These are phyloP conservation scores for Microbotryum silenes-acaulis DNA, from an alignment of 1,284 basidiomycete species.

Conservation along the genomic window DNA sequence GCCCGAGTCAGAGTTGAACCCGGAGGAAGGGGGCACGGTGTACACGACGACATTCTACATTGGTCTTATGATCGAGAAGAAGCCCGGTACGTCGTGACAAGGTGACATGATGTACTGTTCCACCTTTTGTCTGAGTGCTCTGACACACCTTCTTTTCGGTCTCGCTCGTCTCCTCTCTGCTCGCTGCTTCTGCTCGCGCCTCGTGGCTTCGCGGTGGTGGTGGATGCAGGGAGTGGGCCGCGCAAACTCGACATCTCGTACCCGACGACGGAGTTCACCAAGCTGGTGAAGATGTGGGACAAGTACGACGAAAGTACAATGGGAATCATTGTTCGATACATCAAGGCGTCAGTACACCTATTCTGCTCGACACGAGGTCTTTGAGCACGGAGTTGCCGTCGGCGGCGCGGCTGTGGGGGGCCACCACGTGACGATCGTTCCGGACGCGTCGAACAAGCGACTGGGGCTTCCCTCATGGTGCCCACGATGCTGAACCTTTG, in stretches of 20 bases:
- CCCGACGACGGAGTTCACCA: conserved; percentile 92
- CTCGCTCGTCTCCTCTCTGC: conserved; percentile 7
- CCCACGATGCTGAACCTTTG: too few relatives aligned
- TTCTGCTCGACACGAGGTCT: not conserved
- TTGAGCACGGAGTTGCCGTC: too few relatives aligned
- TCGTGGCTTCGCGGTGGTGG: too few relatives aligned
- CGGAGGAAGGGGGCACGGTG: conserved; percentile 66
- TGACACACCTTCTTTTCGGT: not conserved
- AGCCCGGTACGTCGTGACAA: conserved; percentile 57
- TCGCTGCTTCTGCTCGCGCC: not conserved
- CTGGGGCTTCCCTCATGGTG: too few relatives aligned
- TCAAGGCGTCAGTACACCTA: conserved; percentile 63
- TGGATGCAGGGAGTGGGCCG: conserved; percentile 36
- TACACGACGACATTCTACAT: conserved; percentile 96
- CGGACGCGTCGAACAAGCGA: too few relatives aligned
- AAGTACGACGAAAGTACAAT: conserved; percentile 86
- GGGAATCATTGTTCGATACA: conserved; percentile 89
- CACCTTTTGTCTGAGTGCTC: too few relatives aligned
- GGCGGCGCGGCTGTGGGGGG: too few relatives aligned
- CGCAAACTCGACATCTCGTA: conserved; percentile 86
- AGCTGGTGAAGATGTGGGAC: conserved; percentile 92
- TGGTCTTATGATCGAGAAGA: conserved; percentile 85
- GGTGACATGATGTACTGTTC: too few relatives aligned
- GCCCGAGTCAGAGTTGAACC: conserved; percentile 71
- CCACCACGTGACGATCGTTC: not conserved